Conservation (phyloP, 768 basidiomycete species). For the Mycena floridula region DNA sequence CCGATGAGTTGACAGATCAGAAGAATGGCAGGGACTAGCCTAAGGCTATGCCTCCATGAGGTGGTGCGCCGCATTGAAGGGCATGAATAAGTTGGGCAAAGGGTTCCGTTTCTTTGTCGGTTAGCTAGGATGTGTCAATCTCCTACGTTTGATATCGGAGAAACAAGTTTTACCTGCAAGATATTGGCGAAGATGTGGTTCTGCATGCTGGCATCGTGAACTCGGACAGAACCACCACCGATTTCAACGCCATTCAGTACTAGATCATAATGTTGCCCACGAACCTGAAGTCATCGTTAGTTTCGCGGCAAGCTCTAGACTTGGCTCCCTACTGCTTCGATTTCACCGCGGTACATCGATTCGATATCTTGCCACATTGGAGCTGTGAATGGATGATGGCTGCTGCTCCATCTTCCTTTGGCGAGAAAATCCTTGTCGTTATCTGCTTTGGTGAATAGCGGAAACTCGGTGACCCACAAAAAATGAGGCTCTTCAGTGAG, state of each 20-base stretch:
- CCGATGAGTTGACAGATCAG: constrained; percentile 8
- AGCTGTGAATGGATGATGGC: constrained; percentile 96
- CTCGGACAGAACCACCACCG: constrained; percentile 88
- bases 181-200: constrained; percentile 73
- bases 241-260: constrained; percentile 93
- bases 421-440: constrained; percentile 83
- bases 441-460: constrained; percentile 82
- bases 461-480: constrained; percentile 95
- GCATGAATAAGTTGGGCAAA: constrained; percentile 87
- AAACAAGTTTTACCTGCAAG: constrained; percentile 53
- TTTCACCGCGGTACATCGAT: constrained; percentile 63
- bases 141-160: background rate
- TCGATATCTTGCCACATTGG: constrained; percentile 89
- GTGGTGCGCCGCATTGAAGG: constrained; percentile 84
- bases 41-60: constrained; percentile 92
- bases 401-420: constrained; percentile 84
- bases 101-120: constrained; percentile 60
- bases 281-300: constrained; percentile 45
- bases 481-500: constrained; percentile 67
- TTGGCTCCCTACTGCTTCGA: constrained; percentile 41
- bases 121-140: constrained; percentile 42
- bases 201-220: constrained; percentile 86
- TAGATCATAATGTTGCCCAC: constrained; percentile 95
- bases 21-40: constrained; percentile 43
- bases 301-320: too few relatives aligned